Evolutionary conservation across 2,329 filamentous ascomycete genomes (phyloP), one percentile per base, ranked within the genome.

Genomic region (Calonectria pteridis): DNA sequence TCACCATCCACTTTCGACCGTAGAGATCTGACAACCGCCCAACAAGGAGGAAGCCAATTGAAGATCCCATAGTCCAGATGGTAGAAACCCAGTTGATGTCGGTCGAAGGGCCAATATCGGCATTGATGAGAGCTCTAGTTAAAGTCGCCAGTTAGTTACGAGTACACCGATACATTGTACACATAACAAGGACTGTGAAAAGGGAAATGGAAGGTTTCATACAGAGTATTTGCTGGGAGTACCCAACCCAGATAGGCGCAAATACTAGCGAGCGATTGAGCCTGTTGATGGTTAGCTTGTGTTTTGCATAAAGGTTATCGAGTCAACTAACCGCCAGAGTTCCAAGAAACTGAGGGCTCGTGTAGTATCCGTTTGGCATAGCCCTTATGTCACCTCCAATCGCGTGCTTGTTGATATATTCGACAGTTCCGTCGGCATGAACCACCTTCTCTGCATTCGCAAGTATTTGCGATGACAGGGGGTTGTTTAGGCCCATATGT

Each of bases 11-110:
- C 72, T 85, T 83, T 35, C 86, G 83, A 20, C 86, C 86, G 65
- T 85, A 87, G 31, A 87, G 81, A 76, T 87, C 84, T 3, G 83
- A 85, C 1, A 88, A 79, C 14, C 86, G 84, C 50, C 86, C 86
- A 35, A 85, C 80, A 14, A 88, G 77, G 71, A 86, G 79, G 72
- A 85, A 85, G 26, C 84, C 84, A 66, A 86, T 81, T 59, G 82
- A 83, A n/a, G 78, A 80, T 16, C 84, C 84, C 71, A 87, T 79
- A 2, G 84, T 84, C 82, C 83, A 86, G 69, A 83, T 80, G 29
- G 81, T 84, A 13, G 82, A 78, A 6, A 82, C 81, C 83, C 83
- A 83, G 73, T 69, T 75, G 72, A 84, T 84, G 37, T 82, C 75
- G 29, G 75, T 68, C 5, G 82, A 83, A 64, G 78, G 79, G 1